Evolutionary conservation across 73 alveolate species (phyloP).

Genomic region (Paraurostyla sp.): DNA sequence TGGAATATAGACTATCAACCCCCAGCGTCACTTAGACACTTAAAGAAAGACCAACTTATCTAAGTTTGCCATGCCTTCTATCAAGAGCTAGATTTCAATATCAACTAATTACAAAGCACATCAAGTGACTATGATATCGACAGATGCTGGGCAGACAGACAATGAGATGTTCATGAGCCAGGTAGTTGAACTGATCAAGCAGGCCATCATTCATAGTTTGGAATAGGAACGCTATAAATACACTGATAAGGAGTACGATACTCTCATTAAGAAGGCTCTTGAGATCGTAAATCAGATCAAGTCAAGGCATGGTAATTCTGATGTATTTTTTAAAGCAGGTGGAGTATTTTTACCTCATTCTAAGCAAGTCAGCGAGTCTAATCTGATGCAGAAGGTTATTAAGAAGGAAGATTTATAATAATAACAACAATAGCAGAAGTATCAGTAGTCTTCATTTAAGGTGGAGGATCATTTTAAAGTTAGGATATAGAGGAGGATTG

Average conservation of each 20-base stretch:
- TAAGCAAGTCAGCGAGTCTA: background rate
- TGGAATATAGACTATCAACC: no score
- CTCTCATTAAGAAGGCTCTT: background rate
- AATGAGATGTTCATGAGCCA: background rate
- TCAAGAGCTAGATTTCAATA: no score
- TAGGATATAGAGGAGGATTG: background rate
- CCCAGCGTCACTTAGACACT: no score
- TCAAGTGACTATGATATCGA: no score
- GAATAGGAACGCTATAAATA: slow-evolving; percentile 26
- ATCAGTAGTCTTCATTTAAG: background rate
- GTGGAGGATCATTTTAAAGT: slow-evolving; percentile 42
- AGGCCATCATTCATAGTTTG: background rate
- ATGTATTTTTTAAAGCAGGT: slow-evolving; percentile 58
- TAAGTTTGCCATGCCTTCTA: no score
- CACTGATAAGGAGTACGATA: slow-evolving; percentile 41
- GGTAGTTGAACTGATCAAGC: background rate
- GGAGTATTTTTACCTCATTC: background rate
- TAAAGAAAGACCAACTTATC: no score
- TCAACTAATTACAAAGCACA: background rate
- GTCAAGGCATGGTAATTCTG: slow-evolving; percentile 22
- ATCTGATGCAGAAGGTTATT: background rate
- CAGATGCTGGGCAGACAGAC: background rate
- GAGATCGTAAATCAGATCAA: background rate
- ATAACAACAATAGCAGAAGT: background rate
- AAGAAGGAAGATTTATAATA: no score